A percentile compares a stretch with the other conserved stretches of the same genome.
phyloP scores from a whole-genome alignment of 768 basidiomycete genomes.

The Pleurotus eryngii region DNA sequence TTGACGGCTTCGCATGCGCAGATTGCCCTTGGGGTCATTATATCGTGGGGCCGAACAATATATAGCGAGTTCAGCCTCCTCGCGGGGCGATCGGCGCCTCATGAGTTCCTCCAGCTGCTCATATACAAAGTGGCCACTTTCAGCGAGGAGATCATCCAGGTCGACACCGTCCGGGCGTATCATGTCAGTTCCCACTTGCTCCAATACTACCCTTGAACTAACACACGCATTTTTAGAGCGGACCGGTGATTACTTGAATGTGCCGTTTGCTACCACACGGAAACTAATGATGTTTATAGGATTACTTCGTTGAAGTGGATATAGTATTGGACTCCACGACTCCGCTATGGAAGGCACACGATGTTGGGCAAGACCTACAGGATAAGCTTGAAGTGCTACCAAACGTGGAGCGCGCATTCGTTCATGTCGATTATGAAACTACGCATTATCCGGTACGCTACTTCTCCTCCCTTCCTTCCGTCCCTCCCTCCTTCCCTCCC shows the following conservation, averaged over 20 bases:
- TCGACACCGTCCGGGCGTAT: conserved; percentile 93
- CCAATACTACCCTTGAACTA: conserved; percentile 9
- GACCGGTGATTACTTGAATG: conserved; percentile 48
- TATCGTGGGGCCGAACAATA: conserved; percentile 74
- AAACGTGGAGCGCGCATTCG: conserved; percentile 89
- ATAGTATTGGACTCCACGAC: conserved; percentile 89
- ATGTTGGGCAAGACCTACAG: conserved; percentile 78
- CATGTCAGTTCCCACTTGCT: conserved; percentile 52
- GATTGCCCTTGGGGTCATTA: conserved; percentile 79
- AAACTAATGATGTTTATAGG: conserved; percentile 34
- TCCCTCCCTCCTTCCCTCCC: not conserved
- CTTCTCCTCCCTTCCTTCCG: not conserved
- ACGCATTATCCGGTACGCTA: conserved; percentile 58
- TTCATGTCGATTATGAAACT: conserved; percentile 93
- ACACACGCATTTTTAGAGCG: conserved; percentile 45
- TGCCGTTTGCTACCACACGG: not conserved
- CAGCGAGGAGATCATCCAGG: conserved; percentile 75
- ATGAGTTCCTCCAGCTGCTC: conserved; percentile 86
- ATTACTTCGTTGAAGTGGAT: conserved; percentile 95
- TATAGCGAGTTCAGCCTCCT: conserved; percentile 81
- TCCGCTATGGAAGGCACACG: conserved; percentile 86
- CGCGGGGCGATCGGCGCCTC: conserved; percentile 89
- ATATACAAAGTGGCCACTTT: conserved; percentile 94
- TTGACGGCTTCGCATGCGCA: conserved; percentile 24
- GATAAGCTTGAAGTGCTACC: conserved; percentile 88